These are phyloP conservation scores for Acanthamoeba culbertsoni DNA, from an alignment of 208 protist species.

Conservation along the genomic window DNA sequence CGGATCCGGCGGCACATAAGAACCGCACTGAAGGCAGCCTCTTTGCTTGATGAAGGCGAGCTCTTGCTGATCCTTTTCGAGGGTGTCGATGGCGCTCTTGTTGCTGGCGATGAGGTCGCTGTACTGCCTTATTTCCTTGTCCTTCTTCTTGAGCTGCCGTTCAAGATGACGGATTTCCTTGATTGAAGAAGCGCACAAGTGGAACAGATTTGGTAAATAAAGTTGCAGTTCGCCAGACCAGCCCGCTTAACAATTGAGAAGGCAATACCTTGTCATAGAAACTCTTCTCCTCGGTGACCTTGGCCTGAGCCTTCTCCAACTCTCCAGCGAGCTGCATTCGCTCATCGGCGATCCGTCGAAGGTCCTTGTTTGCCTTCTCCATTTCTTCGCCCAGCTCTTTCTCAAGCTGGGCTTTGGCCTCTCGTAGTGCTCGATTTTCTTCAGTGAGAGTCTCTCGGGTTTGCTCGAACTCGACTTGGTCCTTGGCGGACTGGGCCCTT, in stretches of 20 bases:
- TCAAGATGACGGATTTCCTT: conserved; percentile 3
- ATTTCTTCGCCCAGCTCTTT: neutral
- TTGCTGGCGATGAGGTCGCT: neutral
- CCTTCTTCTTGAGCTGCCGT: conserved; percentile 18
- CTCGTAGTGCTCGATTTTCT: neutral
- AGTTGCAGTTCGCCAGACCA: neutral
- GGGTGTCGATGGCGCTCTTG: conserved; percentile 58
- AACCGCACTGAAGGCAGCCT: neutral
- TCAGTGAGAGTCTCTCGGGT: neutral
- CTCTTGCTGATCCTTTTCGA: conserved; percentile 28
- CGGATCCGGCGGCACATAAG: neutral
- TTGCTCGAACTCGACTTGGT: neutral
- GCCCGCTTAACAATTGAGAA: neutral
- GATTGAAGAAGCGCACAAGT: no score
- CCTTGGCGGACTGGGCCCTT: neutral
- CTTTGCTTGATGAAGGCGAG: conserved; percentile 35
- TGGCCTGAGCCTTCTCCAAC: neutral
- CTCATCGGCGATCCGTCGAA: neutral
- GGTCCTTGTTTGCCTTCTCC: neutral
- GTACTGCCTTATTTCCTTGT: conserved; percentile 19
- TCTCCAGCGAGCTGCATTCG: neutral
- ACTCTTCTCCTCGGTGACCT: neutral
- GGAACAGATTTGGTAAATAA: neutral
- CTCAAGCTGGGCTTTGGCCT: neutral
- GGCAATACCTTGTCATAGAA: neutral